Evolutionary conservation across 768 basidiomycete genomes (phyloP).

Genomic region (Boletus speciosus): DNA sequence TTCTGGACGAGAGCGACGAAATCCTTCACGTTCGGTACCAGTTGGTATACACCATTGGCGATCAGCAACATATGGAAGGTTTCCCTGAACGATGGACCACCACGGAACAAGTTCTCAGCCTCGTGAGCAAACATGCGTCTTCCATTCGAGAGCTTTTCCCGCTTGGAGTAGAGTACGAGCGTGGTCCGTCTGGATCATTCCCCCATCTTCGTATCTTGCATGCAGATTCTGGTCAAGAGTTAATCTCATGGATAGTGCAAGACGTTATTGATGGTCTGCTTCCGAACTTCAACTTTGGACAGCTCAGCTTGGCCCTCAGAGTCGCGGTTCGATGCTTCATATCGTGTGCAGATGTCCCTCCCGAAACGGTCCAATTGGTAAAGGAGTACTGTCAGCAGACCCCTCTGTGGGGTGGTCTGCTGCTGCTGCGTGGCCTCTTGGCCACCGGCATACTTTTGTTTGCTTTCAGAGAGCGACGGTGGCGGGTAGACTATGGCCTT

Average conservation of each 20-base stretch:
- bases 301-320: too few relatives aligned
- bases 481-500: too few relatives aligned
- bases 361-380: too few relatives aligned
- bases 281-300: constrained; percentile 12
- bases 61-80: constrained; percentile 24
- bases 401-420: too few relatives aligned
- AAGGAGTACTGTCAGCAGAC: not conserved
- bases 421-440: too few relatives aligned
- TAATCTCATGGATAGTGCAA: not conserved
- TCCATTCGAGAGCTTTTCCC: not conserved
- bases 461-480: too few relatives aligned
- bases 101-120: constrained; percentile 24
- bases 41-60: constrained; percentile 32
- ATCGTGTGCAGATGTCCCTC: too few relatives aligned
- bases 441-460: too few relatives aligned
- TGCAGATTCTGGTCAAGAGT: not conserved
- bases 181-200: constrained; percentile 7
- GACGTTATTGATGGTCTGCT: constrained; percentile 10
- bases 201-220: constrained; percentile 18
- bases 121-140: constrained; percentile 8
- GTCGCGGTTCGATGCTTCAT: too few relatives aligned
- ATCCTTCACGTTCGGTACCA: constrained; percentile 32
- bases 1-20: constrained; percentile 26
- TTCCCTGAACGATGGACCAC: constrained; percentile 33
- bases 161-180: not conserved